Conservation (phyloP, 75 land plant genomes). For the Cunninghamia lanceolata region DNA sequence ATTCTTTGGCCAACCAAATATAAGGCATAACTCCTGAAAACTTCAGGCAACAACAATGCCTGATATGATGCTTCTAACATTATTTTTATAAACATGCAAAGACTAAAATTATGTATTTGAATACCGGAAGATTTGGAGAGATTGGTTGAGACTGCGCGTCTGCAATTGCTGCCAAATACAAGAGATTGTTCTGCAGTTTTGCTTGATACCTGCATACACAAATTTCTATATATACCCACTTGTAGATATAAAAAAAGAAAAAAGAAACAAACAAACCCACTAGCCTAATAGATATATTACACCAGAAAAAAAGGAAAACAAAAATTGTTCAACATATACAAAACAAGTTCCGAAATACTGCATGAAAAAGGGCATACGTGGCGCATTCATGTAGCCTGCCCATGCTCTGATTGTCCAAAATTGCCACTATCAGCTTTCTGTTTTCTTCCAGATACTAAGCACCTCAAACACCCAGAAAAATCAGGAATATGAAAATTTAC, state of each 20-base stretch:
- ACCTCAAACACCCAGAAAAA: neutral
- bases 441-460: constrained; percentile 61
- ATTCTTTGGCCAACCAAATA: neutral
- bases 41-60: neutral
- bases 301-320: too few relatives aligned
- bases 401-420: constrained; percentile 34
- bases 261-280: neutral
- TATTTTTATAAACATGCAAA: neutral
- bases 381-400: constrained; percentile 45
- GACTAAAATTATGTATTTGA: neutral
- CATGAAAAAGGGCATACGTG: constrained; percentile 23
- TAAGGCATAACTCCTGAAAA: neutral
- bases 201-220: constrained; percentile 22
- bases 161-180: constrained; percentile 38
- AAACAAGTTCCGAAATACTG: neutral
- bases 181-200: constrained; percentile 33
- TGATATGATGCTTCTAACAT: too few relatives aligned
- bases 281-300: neutral
- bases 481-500: neutral
- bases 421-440: constrained; percentile 52
- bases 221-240: neutral
- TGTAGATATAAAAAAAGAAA: neutral
- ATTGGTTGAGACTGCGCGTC: constrained; percentile 30
- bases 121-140: constrained; percentile 12
- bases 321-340: neutral